Base-by-base conservation (phyloP, 2,329 filamentous ascomycete species). In the Clonostachys rhizophaga region DNA sequence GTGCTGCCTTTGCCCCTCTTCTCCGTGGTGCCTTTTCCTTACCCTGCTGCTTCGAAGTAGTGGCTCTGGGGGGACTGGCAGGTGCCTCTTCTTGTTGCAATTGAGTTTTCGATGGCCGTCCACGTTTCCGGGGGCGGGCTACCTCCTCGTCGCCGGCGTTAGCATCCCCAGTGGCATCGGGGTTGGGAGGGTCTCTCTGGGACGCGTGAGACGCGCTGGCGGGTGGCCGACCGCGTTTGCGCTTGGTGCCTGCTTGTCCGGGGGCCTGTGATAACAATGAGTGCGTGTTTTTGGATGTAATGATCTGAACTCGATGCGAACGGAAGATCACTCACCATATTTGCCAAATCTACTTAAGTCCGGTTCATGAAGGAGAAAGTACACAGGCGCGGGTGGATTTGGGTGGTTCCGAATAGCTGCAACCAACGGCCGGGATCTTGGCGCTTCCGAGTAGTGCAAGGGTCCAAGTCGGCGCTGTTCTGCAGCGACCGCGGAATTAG, bases 161-260 rank as follows among this genome's bases (percentile, higher is more conserved):
- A 47, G 57, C 51, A 43, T 55, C 53, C 16, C 55, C 57, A 35
- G 44, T 50, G 36, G 52, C 51, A 30, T 47, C 24, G 24, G 24
- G 24, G 9, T 30, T 30, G 24, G 24, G 24, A 30, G 24, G 8
- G 24, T 30, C 24, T 30, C 24, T 30, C 24, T 54, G 54, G 43
- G 57, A 58, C 57, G 58, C 58, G 62, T 49, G 66, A 47, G 66
- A 65, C 68, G 69, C 69, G 69, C 17, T 14, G 24, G 67, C 68
- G 34, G 66, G 55, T 12, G 65, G 67, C 39, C 66, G 63, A 46
- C 68, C 68, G 58, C 70, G 71, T 56, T 72, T 74, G 52, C 70
- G 70, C 54, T 68, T 70, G 46, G 62, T 62, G 34, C 61, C 52
- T 46, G 60, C 54, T 36, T 55, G 52, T 40, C 47, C 13, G 7